Base-by-base conservation (phyloP, 2,329 filamentous ascomycete species). In the Paramyrothecium roridum region DNA sequence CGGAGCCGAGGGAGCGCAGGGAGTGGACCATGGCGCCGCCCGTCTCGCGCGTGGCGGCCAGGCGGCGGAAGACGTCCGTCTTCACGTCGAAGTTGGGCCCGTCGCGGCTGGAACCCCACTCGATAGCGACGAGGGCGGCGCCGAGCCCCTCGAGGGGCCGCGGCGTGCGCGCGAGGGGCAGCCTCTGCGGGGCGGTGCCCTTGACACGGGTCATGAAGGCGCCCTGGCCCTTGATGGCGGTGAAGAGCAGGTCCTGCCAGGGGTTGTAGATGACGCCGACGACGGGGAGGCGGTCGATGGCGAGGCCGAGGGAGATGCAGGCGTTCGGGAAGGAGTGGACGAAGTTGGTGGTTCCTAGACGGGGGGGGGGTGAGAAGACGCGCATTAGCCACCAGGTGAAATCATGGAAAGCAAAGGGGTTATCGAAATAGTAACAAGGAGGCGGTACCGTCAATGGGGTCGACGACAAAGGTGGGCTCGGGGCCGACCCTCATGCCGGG, bases 181-280 rank as follows among this genome's bases (percentile, higher is more conserved):
- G 71, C 13, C 57, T 62, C 34, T 66, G 66, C 10, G 73, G 67
- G 53, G 70, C 71, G 45, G 67, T 71, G 47, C 67, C 74, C 8
- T 72, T 74, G 50, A 74, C 73, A 23, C 77, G 73, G 40, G 79
- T 80, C 68, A 81, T 67, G 70, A 77, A 91, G 10, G 87, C 82
- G 45, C 90, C 90, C n/a, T 77, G 69, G 43, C 88, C 89, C 54
- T 80, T 79, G 65, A 91, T 82, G 33, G 80, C 90, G 4, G 83
- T 86, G 76, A 86, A 93, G 46, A 93, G 75, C 10, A 81, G 78
- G 63, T 86, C 81, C 50, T 84, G 84, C 73, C 88, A 91, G 0
- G 90, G 90, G 73, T 93, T 93, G 76, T 91, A 93, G 58, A 93
- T 85, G 56, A 93, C 85, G 58, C 90, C 90, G 48, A 93, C 79